These are phyloP conservation scores for Malassezia pachydermatis DNA, from an alignment of 1,284 basidiomycete genomes.

Conservation along the genomic window DNA sequence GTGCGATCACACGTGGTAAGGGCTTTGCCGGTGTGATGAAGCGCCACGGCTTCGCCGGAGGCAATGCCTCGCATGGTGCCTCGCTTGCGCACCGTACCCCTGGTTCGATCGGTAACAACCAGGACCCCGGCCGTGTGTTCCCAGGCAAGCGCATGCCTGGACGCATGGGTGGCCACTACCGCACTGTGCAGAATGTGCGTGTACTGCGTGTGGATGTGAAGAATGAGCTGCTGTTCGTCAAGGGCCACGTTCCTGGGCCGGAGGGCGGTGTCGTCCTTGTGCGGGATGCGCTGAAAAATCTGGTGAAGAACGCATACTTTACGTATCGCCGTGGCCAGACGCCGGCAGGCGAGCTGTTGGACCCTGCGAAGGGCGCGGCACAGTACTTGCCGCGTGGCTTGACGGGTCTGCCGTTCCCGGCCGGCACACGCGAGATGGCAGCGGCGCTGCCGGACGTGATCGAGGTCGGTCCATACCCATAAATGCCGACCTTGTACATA, in stretches of 20 bases:
- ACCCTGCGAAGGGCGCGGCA: constrained; percentile 60
- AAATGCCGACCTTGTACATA: background rate
- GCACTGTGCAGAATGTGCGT: constrained; percentile 62
- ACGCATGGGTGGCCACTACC: constrained; percentile 63
- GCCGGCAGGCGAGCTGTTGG: constrained; percentile 55
- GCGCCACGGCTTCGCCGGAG: constrained; percentile 82
- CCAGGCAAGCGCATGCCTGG: constrained; percentile 99
- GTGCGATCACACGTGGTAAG: constrained; percentile 87
- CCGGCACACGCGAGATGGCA: constrained; percentile 71
- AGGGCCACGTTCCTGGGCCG: constrained; percentile 54
- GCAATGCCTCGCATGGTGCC: constrained; percentile 89
- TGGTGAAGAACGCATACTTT: constrained; percentile 39
- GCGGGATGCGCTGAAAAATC: constrained; percentile 39
- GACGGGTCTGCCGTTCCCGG: constrained; percentile 77
- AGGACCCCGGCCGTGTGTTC: constrained; percentile 80
- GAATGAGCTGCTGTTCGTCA: constrained; percentile 77
- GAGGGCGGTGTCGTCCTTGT: constrained; percentile 51
- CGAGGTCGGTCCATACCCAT: constrained; percentile 20
- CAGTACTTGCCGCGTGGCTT: constrained; percentile 75
- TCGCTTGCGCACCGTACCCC: constrained; percentile 85
- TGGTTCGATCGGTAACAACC: constrained; percentile 84
- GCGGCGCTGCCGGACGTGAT: constrained; percentile 50
- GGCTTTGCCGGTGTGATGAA: constrained; percentile 98
- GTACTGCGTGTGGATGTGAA: constrained; percentile 77
- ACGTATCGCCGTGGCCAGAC: constrained; percentile 35